Conservation (phyloP, 371 early-diverging fungal genomes). For the Mucor saturninus region DNA sequence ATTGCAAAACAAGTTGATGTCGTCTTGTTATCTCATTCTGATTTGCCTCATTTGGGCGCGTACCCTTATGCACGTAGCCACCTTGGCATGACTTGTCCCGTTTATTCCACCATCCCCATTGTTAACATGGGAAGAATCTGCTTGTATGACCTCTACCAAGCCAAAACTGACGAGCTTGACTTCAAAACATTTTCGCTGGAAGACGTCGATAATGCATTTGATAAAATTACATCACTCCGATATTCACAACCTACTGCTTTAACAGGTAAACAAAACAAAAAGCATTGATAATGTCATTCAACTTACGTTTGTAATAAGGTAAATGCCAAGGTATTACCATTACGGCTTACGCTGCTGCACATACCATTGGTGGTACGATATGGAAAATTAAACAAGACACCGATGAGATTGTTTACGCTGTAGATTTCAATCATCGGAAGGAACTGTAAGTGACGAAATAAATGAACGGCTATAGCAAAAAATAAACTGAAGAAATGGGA, state of each 20-base stretch:
- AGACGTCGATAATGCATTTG: constrained; percentile 87
- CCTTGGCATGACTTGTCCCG: constrained; percentile 86
- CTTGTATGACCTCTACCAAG: constrained; percentile 78
- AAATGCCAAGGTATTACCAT: constrained; percentile 89
- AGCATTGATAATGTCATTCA: neutral
- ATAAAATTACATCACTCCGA: constrained; percentile 80
- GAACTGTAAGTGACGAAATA: constrained; percentile 69
- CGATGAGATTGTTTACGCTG: constrained; percentile 94
- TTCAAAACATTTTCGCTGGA: constrained; percentile 74
- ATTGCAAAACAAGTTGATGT: constrained; percentile 92
- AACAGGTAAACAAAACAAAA: constrained; percentile 14
- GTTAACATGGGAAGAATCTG: constrained; percentile 92
- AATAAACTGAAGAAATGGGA: neutral
- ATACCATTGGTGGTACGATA: constrained; percentile 96
- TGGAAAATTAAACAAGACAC: constrained; percentile 97
- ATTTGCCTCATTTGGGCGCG: constrained; percentile 89
- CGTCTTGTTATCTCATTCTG: constrained; percentile 92
- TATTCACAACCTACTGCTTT: constrained; percentile 91
- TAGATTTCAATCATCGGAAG: constrained; percentile 95
- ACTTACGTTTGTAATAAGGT: constrained; percentile 39
- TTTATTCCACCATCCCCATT: constrained; percentile 94
- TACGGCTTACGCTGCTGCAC: constrained; percentile 94
- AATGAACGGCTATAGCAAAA: neutral
- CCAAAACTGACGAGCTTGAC: constrained; percentile 71
- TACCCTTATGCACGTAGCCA: constrained; percentile 82